Conservation (phyloP, 2,329 filamentous ascomycete genomes). For the Arthrobotrys pseudoclavata region DNA sequence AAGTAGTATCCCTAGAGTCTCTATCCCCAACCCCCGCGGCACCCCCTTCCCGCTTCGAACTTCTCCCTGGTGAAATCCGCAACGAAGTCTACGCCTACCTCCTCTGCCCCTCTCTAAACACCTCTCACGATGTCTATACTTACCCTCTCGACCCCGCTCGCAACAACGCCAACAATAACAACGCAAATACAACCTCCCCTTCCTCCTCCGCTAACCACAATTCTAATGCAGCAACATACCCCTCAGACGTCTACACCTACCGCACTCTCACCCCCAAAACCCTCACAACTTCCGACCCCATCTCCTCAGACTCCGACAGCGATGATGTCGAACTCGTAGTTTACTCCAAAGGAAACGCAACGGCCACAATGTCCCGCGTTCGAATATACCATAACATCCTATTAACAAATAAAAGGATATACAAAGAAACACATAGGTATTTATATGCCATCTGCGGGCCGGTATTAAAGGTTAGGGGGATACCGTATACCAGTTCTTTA, state of each 20-base stretch:
- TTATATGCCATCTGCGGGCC: conserved; percentile 40
- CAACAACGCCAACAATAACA: conserved; percentile 33
- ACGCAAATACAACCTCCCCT: not conserved
- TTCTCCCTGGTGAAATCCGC: conserved; percentile 49
- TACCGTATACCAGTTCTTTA: conserved; percentile 37
- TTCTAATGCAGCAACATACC: not conserved
- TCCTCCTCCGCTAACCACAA: not conserved
- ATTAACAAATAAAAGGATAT: conserved; percentile 41
- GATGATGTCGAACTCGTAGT: conserved; percentile 37
- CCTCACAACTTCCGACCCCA: not conserved
- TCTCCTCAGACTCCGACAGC: conserved; percentile 20
- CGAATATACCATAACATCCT: conserved; percentile 39
- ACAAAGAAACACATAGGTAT: conserved; percentile 41
- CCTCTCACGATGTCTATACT: conserved; percentile 30
- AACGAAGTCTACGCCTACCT: conserved; percentile 56
- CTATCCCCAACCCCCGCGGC: not conserved
- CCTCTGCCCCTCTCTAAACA: conserved; percentile 38
- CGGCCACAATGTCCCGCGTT: conserved; percentile 31
- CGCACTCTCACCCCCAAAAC: not conserved
- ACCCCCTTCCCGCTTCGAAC: conserved; percentile 36
- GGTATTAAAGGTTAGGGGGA: conserved; percentile 26
- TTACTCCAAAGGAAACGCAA: conserved; percentile 15
- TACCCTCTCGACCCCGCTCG: conserved; percentile 24
- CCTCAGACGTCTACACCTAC: conserved; percentile 31
- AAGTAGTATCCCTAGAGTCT: not conserved